Percentiles rank a stretch among this genome's conserved stretches.
Evolutionary conservation across 495 filamentous ascomycete genomes (phyloP).

Genomic region (Aspergillus taichungensis): DNA sequence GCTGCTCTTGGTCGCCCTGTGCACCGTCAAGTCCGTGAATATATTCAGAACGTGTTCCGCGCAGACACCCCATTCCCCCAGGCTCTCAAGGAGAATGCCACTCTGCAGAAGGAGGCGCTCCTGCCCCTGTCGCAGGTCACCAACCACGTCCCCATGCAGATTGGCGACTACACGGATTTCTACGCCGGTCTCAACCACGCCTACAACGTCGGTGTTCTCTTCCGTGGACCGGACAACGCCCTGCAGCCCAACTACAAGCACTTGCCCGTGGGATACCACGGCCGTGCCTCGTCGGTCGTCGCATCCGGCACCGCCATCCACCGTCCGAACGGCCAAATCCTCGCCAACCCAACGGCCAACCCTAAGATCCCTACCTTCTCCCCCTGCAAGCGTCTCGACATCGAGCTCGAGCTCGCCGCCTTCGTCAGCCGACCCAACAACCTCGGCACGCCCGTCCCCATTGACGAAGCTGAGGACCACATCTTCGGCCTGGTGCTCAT

Average conservation of each 20-base stretch:
- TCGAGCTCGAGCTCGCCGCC: constrained; percentile 81
- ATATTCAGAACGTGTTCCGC: constrained; percentile 64
- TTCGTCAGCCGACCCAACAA: constrained; percentile 64
- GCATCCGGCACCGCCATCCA: constrained; percentile 66
- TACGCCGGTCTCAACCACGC: constrained; percentile 91
- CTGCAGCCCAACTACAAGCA: constrained; percentile 88
- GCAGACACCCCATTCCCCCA: constrained; percentile 49
- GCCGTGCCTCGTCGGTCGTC: constrained; percentile 70
- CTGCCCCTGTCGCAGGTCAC: constrained; percentile 49
- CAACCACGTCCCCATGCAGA: constrained; percentile 74
- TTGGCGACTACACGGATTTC: constrained; percentile 97
- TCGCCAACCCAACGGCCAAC: constrained; percentile 53
- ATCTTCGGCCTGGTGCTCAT: constrained; percentile 85
- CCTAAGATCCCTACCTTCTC: constrained; percentile 54
- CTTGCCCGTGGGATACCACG: constrained; percentile 84
- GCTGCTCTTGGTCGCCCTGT: constrained; percentile 65
- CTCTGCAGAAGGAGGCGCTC: constrained; percentile 44
- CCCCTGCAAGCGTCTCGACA: constrained; percentile 62
- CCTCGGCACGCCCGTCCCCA: constrained; percentile 53
- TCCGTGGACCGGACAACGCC: constrained; percentile 73
- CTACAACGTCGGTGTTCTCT: constrained; percentile 67
- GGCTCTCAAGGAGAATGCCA: constrained; percentile 48
- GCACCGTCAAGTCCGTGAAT: constrained; percentile 62
- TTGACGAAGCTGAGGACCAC: constrained; percentile 62
- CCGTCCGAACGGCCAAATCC: constrained; percentile 76